Base-by-base conservation (phyloP, 805 yeast species). In the Pichia insulana region DNA sequence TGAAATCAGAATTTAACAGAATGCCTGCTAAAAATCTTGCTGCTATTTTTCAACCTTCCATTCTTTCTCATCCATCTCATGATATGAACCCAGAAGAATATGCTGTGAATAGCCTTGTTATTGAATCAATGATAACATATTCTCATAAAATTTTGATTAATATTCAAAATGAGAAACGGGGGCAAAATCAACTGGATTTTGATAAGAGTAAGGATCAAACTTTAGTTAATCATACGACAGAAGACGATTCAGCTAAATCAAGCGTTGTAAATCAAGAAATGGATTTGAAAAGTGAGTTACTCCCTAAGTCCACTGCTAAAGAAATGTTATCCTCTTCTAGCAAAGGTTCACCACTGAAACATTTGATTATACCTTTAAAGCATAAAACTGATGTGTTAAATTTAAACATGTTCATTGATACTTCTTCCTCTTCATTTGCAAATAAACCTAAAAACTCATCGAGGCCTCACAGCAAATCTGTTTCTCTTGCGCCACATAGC, bases 41-140 rank as follows among this genome's bases (percentile, higher is more conserved):
- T 1, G 96, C 97, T 2, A 85, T 92, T 44, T 92, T 92, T 66
- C 98, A 92, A 64, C 97, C 98, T 3, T 84, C 96, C n/a, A 78
- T 92, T 15, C 68, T 92, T 41, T 83, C 95, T 9, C 97, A 90
- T 60, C 95, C 96, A 5, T 74, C 73, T 50, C 97, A 92, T 60
- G 96, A 89, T 57, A 76, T 90, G 80, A 76, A 82, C 34, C 97
- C 97, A 1, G 86, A 79, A 27, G 97, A 92, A 62, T 89, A 89
- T 63, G 90, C 85, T 11, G 64, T 87, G 30, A 84, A 95, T 5
- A 87, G 89, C 50, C 71, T 78, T 7, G 96, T 86, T 28, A 82
- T 92, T 20, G 94, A 89, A 56, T 88, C 90, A 50, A 71, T 92
- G 65, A 84, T 90, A 44, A 89, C 83, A 50, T 87, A 90, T 58